Evolutionary conservation across 2,329 filamentous ascomycete genomes (phyloP), one percentile per base, ranked within the genome.

Genomic region (Fusarium devonianum): DNA sequence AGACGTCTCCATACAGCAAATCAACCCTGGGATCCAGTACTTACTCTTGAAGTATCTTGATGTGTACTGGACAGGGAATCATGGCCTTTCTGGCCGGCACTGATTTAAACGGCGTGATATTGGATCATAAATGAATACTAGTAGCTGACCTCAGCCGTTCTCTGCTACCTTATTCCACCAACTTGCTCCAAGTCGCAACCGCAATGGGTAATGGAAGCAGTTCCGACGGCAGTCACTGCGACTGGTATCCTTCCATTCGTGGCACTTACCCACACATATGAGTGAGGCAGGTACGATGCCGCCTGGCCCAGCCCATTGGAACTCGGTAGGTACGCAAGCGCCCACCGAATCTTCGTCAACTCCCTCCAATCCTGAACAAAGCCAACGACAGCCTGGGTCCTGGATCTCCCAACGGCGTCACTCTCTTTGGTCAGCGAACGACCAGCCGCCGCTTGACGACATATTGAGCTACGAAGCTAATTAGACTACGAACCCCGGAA

Each of bases 351-450:
- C 30, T 35, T 30, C 35, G 34, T 16, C 32, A 44, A 36, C 28
- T 36, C 32, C 16, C 11, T 26, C 32, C 40, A 44, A 44, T 44
- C 41, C 41, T 36, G 32, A 36, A 19, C 34, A 21, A 36, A 22
- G 33, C 32, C 41, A 37, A 28, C 39, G 25, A 33, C 21, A 23
- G 38, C 30, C 21, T 16, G 34, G n/a, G 45, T 25, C 34, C 18
- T 35, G 36, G 23, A 33, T 55, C 32, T 44, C 46, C 52, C 48
- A 55, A 55, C 52, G 12, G 30, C 43, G 29, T 30, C 35, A 26
- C 40, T 25, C 30, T 23, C 22, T 45, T 56, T 56, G 48, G 47
- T 56, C 48, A 56, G 41, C 47, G 41, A 39, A 8, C 14, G 10
- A 36, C 25, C 30, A 37, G 41, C 32, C 16, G 28, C 21, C 16